Evolutionary conservation across 1,139 yeast genomes (phyloP).

Genomic region (Suhomyces maxii): DNA sequence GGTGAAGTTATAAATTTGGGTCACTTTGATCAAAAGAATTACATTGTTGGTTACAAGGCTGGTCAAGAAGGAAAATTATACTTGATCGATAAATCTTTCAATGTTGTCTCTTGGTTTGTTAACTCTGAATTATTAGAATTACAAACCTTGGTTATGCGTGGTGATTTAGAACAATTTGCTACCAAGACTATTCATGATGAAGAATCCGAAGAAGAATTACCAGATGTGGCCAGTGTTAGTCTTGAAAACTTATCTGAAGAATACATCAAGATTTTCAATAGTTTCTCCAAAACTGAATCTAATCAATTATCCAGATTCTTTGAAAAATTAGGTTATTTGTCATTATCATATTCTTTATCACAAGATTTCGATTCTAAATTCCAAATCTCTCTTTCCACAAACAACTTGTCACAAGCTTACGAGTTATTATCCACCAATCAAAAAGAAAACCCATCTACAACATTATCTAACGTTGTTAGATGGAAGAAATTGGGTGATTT

Average conservation of each 20-base stretch:
- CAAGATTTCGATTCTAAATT: slow-evolving; percentile 85
- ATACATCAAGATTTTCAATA: slow-evolving; percentile 39
- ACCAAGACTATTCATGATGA: slow-evolving; percentile 33
- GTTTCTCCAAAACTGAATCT: slow-evolving; percentile 66
- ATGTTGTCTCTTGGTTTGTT: slow-evolving; percentile 77
- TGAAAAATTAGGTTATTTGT: slow-evolving; percentile 86
- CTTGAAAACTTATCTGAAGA: slow-evolving; percentile 63
- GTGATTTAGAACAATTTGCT: slow-evolving; percentile 66
- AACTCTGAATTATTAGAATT: slow-evolving; percentile 87
- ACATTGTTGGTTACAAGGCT: slow-evolving; percentile 84
- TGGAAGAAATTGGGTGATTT: slow-evolving; percentile 94
- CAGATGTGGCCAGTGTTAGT: slow-evolving; percentile 58
- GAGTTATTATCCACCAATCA: slow-evolving; percentile 62
- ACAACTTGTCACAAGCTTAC: slow-evolving; percentile 70
- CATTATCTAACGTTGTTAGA: slow-evolving; percentile 47
- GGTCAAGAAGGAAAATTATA: slow-evolving; percentile 82
- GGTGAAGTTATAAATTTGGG: slow-evolving; percentile 90
- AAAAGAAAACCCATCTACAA: slow-evolving; percentile 45
- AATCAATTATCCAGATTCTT: slow-evolving; percentile 86
- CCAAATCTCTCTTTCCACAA: slow-evolving; percentile 68
- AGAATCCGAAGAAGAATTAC: slow-evolving; percentile 40
- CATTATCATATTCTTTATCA: slow-evolving; percentile 79
- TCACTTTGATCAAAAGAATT: slow-evolving; percentile 88
- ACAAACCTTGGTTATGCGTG: slow-evolving; percentile 93
- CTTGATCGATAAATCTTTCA: slow-evolving; percentile 86